Evolutionary conservation across 805 yeast species (phyloP).

Genomic region (Nakazawaea ambrosiae): DNA sequence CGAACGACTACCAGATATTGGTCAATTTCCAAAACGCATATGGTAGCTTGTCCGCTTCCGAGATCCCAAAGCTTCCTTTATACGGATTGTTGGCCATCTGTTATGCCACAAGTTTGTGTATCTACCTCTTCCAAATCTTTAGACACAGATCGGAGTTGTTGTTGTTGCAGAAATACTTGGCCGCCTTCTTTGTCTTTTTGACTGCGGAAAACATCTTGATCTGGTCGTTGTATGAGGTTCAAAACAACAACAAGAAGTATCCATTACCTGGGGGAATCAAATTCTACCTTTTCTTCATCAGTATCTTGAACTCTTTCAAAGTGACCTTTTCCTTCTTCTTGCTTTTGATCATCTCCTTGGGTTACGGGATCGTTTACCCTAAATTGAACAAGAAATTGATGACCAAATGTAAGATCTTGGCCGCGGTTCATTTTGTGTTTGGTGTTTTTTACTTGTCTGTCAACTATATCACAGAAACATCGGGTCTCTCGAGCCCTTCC

Average conservation of each 20-base stretch:
- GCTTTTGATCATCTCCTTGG: constrained; percentile 77
- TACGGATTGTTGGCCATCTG: constrained; percentile 81
- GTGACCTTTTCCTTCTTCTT: constrained; percentile 85
- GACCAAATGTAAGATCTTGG: constrained; percentile 60
- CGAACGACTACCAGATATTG: constrained; percentile 48
- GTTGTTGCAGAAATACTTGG: constrained; percentile 84
- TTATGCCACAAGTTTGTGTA: constrained; percentile 74
- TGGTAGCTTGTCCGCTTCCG: constrained; percentile 84
- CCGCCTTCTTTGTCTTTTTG: constrained; percentile 77
- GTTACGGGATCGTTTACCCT: constrained; percentile 92
- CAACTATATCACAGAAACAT: constrained; percentile 25
- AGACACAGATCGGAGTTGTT: constrained; percentile 81
- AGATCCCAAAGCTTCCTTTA: constrained; percentile 83
- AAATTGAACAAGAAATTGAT: constrained; percentile 69
- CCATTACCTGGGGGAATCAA: constrained; percentile 42
- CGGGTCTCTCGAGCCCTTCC: constrained; percentile 25
- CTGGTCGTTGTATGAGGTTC: constrained; percentile 87
- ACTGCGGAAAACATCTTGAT: constrained; percentile 79
- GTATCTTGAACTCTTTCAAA: constrained; percentile 73
- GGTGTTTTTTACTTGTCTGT: constrained; percentile 46
- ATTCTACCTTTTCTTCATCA: constrained; percentile 69
- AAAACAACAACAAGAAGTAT: constrained; percentile 43
- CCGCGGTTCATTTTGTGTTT: constrained; percentile 48
- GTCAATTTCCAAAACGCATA: constrained; percentile 87
- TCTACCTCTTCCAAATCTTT: constrained; percentile 80